Base-by-base conservation (phyloP, 192 early-diverging fungal genomes). In the Backusella tuberculispora region DNA sequence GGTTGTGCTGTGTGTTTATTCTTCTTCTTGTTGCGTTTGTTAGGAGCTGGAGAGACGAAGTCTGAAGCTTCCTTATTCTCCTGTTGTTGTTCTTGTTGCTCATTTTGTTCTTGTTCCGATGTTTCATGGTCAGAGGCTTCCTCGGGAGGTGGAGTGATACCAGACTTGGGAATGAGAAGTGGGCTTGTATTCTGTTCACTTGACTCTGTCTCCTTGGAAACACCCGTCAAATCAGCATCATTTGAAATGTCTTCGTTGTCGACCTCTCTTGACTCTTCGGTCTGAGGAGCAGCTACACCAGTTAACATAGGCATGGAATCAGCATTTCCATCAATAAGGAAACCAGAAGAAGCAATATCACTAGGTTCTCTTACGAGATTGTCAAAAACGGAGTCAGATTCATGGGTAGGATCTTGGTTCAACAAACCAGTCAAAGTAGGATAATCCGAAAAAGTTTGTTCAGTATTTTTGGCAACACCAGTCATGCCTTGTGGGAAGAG, bases 191-290 rank as follows among this genome's bases (percentile, higher is more conserved):
- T 24, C 26, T 60, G 21, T 26, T 60, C 53, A 26, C 53, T 24
- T 60, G 21, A 60, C 9, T 60, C 53, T 10, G 53, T 60, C n/a
- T 60, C 53, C 53, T 60, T 60, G 53, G 53, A 60, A 60, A 60
- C 21, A 60, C 53, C 53, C 21, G 53, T 60, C 53, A 60, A 60
- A 29, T 24, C 53, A 60, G 24, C 8, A 26, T 60, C 53, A 60
- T 60, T 60, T 24, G 17, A 9, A 60, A 26, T 24, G 10, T 60
- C 53, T 60, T 60, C 21, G 9, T 19, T 60, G 21, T 19, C 21
- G 12, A 0, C 13, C 26, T 60, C 53, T 26, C 26, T 60, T 19
- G 9, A 21, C 9, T 60, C 53, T 26, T 26, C 21, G 2, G 26
- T 26, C 26, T 60, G 21, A 13, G 53, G 53, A 26, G 53, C 24